phyloP scores from a whole-genome alignment of 805 yeast genomes.

The Lipomyces chichibuensis region DNA sequence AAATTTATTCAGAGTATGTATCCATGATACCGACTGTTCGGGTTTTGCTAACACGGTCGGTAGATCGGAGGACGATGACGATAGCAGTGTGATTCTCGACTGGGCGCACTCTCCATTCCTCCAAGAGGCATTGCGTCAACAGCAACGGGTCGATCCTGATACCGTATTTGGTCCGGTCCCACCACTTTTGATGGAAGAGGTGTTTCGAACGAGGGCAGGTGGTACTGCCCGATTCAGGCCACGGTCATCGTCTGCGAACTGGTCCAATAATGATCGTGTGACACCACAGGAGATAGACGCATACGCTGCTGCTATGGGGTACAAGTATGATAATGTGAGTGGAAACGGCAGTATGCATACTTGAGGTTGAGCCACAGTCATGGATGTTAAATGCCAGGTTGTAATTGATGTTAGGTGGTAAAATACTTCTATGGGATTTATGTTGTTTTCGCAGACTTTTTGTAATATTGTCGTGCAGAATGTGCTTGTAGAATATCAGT shows the following conservation, averaged over 20 bases:
- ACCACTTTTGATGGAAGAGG: conserved; percentile 67
- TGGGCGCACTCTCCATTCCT: conserved; percentile 69
- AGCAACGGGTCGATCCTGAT: conserved; percentile 61
- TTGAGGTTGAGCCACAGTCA: neutral
- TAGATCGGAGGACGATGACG: conserved; percentile 57
- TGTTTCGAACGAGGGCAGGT: conserved; percentile 52
- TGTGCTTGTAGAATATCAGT: neutral
- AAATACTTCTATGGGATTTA: neutral
- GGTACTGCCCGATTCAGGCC: conserved; percentile 55
- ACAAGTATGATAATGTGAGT: conserved; percentile 24
- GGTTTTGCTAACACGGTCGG: conserved; percentile 17
- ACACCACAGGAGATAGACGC: conserved; percentile 53
- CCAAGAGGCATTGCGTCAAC: conserved; percentile 52
- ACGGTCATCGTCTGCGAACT: conserved; percentile 57
- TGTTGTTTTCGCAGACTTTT: neutral
- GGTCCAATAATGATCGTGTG: conserved; percentile 54
- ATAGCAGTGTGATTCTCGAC: conserved; percentile 52
- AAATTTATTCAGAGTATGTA: conserved; percentile 41
- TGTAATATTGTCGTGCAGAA: neutral
- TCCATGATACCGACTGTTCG: neutral
- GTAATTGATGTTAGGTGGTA: neutral
- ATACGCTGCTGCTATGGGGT: conserved; percentile 56
- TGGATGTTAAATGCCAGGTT: neutral
- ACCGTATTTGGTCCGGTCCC: conserved; percentile 75
- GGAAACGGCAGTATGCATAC: neutral